Conservation (phyloP, 768 basidiomycete species). For the Postia placenta region DNA sequence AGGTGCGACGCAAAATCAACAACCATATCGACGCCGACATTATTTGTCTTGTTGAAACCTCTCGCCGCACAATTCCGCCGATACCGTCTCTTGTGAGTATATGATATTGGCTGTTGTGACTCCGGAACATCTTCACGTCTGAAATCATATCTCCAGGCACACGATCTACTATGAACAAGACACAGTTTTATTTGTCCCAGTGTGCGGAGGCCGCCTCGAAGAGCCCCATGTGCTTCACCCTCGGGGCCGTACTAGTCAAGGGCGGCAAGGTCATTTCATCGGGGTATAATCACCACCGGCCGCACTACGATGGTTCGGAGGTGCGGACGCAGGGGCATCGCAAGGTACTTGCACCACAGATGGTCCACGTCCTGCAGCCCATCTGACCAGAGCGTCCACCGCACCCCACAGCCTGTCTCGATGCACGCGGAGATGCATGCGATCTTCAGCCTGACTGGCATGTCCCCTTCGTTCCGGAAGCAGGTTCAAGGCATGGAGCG, state of each 20-base stretch:
- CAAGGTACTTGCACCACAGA: slow-evolving; percentile 21
- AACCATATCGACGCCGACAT: too few relatives aligned
- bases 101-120: too few relatives aligned
- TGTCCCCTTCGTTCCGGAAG: slow-evolving; percentile 46
- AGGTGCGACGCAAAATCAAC: too few relatives aligned
- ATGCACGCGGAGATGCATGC: slow-evolving; percentile 61
- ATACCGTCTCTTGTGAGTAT: too few relatives aligned
- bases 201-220: slow-evolving; percentile 43
- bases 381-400: too few relatives aligned
- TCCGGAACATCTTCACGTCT: too few relatives aligned
- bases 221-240: slow-evolving; percentile 44
- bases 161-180: slow-evolving; percentile 36
- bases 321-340: slow-evolving; percentile 31
- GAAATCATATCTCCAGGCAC: too few relatives aligned
- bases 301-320: slow-evolving; percentile 46
- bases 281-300: slow-evolving; percentile 49
- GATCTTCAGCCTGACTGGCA: slow-evolving; percentile 45
- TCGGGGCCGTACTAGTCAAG: slow-evolving; percentile 45
- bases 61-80: too few relatives aligned
- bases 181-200: slow-evolving; percentile 45
- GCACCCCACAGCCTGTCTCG: slow-evolving; percentile 26
- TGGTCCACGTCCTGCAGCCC: not conserved
- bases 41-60: too few relatives aligned
- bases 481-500: slow-evolving; percentile 41
- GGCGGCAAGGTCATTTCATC: slow-evolving; percentile 49